phyloP scores from a whole-genome alignment of 2,329 filamentous ascomycete species.

The Pseudogymnoascus sp. region DNA sequence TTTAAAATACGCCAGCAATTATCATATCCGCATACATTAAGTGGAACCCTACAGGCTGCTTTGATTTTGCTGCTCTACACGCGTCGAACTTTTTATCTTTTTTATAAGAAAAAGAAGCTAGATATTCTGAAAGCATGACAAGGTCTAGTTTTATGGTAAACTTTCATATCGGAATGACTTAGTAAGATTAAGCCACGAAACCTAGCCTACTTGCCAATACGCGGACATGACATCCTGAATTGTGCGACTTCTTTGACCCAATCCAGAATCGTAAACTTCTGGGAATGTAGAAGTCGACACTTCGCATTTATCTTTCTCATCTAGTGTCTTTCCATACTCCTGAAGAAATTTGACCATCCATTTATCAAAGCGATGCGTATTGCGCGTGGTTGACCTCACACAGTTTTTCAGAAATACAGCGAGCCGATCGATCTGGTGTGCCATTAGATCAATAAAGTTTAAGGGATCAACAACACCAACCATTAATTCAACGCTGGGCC shows the following conservation, averaged over 20 bases:
- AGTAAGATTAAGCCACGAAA: neutral
- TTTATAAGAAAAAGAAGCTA: no score
- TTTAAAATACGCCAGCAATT: no score
- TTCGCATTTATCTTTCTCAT: conserved; percentile 11
- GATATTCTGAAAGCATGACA: no score
- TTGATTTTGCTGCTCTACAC: no score
- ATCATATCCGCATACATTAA: no score
- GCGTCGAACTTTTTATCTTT: no score
- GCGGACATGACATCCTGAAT: neutral
- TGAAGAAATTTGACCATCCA: conserved; percentile 30
- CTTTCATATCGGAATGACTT: neutral
- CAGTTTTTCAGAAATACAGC: conserved; percentile 30
- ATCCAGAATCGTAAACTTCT: neutral
- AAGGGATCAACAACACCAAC: conserved; percentile 16
- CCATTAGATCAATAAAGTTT: neutral
- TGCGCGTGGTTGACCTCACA: conserved; percentile 22
- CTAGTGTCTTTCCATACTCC: conserved; percentile 29
- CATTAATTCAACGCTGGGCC: conserved; percentile 32
- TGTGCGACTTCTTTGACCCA: neutral
- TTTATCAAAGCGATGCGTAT: conserved; percentile 28
- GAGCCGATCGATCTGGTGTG: conserved; percentile 27
- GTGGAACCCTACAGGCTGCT: no score
- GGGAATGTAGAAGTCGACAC: neutral
- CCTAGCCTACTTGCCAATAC: neutral
- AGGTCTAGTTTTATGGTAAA: neutral